Percentiles rank a stretch among this genome's conserved stretches.
Conservation (phyloP, 441 rosid species). For the Kokia cookei region DNA sequence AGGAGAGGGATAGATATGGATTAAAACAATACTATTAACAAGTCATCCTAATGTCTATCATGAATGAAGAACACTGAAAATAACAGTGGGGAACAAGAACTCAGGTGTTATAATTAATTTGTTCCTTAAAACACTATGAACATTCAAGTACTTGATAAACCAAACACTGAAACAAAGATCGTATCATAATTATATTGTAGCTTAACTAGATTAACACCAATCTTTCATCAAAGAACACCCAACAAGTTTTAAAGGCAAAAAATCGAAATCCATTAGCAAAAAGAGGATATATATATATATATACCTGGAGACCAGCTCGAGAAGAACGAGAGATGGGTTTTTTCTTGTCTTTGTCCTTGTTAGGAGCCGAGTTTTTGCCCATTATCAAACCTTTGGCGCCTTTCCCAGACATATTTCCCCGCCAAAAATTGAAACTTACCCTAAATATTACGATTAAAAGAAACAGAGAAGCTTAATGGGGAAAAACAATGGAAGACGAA, state of each 20-base stretch:
- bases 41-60: background rate
- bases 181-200: too few species aligned
- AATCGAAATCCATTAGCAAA: background rate
- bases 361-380: constrained; percentile 43
- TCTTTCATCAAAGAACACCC: too few species aligned
- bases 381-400: constrained; percentile 44
- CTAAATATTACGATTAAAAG: background rate
- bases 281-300: background rate
- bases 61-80: background rate
- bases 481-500: background rate
- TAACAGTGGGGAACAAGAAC: too few species aligned
- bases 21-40: background rate
- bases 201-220: too few species aligned
- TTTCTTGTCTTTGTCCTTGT: constrained; percentile 61
- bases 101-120: background rate
- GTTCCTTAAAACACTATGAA: background rate
- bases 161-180: too few species aligned
- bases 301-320: constrained; percentile 61
- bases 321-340: constrained; percentile 62
- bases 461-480: background rate
- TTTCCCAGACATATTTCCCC: constrained; percentile 24
- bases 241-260: background rate
- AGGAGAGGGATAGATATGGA: background rate
- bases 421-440: background rate
- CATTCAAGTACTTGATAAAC: too few species aligned